Conservation (phyloP, 306 rosid genomes). For the Fagus sylvatica region DNA sequence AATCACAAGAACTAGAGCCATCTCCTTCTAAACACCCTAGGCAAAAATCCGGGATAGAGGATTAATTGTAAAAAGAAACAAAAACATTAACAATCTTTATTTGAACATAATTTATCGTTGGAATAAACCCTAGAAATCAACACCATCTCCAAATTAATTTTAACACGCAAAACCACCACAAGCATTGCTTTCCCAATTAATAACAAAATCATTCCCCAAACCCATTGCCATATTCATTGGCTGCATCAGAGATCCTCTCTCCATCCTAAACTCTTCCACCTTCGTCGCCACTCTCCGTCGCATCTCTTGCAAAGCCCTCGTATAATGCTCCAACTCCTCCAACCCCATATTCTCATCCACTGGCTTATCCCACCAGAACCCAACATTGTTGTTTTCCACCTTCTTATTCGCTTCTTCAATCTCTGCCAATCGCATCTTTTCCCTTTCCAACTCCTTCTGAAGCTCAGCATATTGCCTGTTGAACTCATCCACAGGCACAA, state of each 20-base stretch:
- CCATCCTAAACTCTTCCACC: background rate
- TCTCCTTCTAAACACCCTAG: too few relatives aligned
- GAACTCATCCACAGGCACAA: slow-evolving; percentile 1
- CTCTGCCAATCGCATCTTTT: slow-evolving; percentile 28
- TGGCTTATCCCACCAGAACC: slow-evolving; percentile 42
- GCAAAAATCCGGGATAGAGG: too few relatives aligned
- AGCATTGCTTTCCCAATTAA: background rate
- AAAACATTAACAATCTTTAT: too few relatives aligned
- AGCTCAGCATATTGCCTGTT: slow-evolving; percentile 32
- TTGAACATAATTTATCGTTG: too few relatives aligned
- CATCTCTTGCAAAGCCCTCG: slow-evolving; percentile 31
- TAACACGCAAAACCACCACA: background rate
- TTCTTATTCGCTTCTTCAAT: background rate
- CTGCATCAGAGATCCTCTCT: background rate
- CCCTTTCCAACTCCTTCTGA: slow-evolving; percentile 26
- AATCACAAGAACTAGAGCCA: too few relatives aligned
- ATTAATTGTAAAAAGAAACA: too few relatives aligned
- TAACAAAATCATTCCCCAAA: background rate
- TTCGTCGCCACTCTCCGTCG: slow-evolving; percentile 24
- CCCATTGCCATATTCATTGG: background rate
- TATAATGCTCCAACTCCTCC: slow-evolving; percentile 31
- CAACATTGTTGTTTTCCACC: background rate
- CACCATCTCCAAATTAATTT: too few relatives aligned
- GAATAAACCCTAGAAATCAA: too few relatives aligned
- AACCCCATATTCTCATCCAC: slow-evolving; percentile 30